Conservation (phyloP, 2,329 filamentous ascomycete species). For the Juglanconis sp. region DNA sequence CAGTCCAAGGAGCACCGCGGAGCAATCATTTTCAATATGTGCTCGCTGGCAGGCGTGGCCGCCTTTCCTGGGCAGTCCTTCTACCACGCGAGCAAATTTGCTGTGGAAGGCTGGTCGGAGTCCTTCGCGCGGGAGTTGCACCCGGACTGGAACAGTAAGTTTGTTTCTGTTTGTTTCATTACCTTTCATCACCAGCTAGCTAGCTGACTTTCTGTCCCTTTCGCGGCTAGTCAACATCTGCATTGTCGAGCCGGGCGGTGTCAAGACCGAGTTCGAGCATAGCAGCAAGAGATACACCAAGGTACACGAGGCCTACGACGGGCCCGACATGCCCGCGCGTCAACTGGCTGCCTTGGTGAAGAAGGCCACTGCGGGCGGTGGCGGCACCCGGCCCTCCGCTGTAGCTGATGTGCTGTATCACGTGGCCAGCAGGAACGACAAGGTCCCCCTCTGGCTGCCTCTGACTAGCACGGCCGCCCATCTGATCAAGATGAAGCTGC, state of each 20-base stretch:
- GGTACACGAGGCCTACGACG: background rate
- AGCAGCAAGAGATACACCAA: background rate
- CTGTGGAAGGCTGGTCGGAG: constrained; percentile 23
- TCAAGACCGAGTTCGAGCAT: constrained; percentile 7
- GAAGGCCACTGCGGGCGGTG: background rate
- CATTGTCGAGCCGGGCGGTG: constrained; percentile 5
- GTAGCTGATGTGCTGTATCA: background rate
- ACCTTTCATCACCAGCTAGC: background rate
- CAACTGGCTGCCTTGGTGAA: background rate
- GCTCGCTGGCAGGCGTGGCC: constrained; percentile 20
- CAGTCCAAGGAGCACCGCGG: constrained; percentile 21
- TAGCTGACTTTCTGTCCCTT: background rate
- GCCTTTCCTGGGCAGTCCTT: constrained; percentile 22
- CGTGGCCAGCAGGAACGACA: background rate
- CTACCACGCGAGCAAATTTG: constrained; percentile 25
- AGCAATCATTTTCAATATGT: constrained; percentile 27
- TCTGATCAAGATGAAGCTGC: background rate
- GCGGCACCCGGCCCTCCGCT: background rate
- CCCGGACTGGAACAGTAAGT: constrained; percentile 22
- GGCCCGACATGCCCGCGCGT: background rate
- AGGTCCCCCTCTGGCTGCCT: background rate
- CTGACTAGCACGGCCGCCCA: background rate
- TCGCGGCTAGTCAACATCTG: background rate
- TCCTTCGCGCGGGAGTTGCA: constrained; percentile 22
- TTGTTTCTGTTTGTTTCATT: background rate